Conservation (phyloP, 2,329 filamentous ascomycete genomes). For the Pseudogymnoascus pannorum region DNA sequence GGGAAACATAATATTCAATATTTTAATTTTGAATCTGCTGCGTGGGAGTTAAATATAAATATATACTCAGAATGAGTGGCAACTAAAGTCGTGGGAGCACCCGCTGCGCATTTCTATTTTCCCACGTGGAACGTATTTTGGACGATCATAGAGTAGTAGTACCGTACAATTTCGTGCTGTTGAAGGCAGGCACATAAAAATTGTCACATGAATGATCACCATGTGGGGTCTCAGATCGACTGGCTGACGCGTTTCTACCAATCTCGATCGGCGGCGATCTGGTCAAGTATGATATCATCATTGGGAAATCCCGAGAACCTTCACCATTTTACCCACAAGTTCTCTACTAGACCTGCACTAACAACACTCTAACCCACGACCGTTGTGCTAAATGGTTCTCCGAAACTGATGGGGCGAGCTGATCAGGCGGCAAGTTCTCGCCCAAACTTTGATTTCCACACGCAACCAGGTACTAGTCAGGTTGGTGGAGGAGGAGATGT, state of each 20-base stretch:
- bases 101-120: background rate
- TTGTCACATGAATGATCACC: conserved; percentile 1
- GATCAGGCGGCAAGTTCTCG: background rate
- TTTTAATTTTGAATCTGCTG: background rate
- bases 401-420: background rate
- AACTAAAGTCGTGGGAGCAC: background rate
- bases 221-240: conserved; percentile 7
- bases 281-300: background rate
- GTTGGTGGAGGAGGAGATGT: background rate
- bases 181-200: background rate
- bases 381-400: background rate
- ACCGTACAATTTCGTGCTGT: background rate
- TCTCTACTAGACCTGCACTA: background rate
- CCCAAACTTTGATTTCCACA: background rate
- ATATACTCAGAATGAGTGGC: background rate
- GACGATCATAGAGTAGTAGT: too few relatives aligned
- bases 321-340: background rate
- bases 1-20: background rate
- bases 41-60: background rate
- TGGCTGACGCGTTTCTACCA: conserved; percentile 1
- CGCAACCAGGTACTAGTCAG: conserved; percentile 8
- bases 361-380: conserved; percentile 8
- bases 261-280: conserved; percentile 2
- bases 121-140: background rate
- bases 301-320: background rate